These are phyloP conservation scores for Daldinia vernicosa DNA, from an alignment of 495 filamentous ascomycete genomes.

Conservation along the genomic window DNA sequence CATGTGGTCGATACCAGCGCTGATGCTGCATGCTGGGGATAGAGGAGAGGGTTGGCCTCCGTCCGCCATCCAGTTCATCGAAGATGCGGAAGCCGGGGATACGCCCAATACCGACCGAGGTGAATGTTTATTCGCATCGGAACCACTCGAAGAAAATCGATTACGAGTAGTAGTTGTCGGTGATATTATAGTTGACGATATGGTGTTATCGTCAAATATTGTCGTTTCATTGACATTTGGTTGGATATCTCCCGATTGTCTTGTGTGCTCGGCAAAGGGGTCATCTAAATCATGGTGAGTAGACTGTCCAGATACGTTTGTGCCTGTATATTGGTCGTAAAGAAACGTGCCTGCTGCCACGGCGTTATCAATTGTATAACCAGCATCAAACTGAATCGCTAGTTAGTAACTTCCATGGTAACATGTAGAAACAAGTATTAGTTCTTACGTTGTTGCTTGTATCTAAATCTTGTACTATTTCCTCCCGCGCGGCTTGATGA, in stretches of 20 bases:
- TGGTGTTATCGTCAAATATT: background rate
- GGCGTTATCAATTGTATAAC: slow-evolving; percentile 16
- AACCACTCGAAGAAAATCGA: background rate
- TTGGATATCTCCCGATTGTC: background rate
- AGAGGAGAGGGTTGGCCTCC: background rate
- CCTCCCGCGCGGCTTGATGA: slow-evolving; percentile 4
- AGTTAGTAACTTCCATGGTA: slow-evolving; percentile 4
- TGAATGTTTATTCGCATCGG: background rate
- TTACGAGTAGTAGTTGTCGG: background rate
- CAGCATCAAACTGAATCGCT: slow-evolving; percentile 1
- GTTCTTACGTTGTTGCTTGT: slow-evolving; percentile 19
- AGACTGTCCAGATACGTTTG: background rate
- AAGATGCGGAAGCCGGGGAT: slow-evolving; percentile 6
- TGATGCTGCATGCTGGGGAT: background rate
- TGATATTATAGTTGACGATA: background rate
- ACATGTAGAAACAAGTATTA: no score
- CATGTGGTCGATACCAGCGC: background rate
- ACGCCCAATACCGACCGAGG: background rate
- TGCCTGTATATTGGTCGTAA: slow-evolving; percentile 1
- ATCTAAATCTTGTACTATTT: slow-evolving; percentile 7
- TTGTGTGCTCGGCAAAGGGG: background rate
- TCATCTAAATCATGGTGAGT: background rate
- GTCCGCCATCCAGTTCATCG: slow-evolving; percentile 10
- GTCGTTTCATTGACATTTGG: background rate
- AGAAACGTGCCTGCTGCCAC: background rate